phyloP scores from a whole-genome alignment of 805 yeast species.

The Candida namnaoensis region DNA sequence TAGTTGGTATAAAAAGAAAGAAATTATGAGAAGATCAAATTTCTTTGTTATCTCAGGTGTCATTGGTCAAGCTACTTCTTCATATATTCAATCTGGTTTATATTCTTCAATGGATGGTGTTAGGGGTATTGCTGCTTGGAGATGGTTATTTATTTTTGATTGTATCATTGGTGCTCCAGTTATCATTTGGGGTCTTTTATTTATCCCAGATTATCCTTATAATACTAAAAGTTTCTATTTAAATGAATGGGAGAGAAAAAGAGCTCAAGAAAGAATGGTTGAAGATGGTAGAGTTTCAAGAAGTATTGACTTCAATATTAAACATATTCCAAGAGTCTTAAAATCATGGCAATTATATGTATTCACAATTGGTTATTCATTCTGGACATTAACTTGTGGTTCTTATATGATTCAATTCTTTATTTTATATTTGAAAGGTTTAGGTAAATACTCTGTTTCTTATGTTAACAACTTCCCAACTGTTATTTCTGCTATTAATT shows the following conservation, averaged over 20 bases:
- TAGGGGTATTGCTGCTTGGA: constrained; percentile 34
- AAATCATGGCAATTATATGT: constrained; percentile 9
- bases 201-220: constrained; percentile 33
- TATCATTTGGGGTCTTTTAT: constrained; percentile 26
- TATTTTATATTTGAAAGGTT: constrained; percentile 21
- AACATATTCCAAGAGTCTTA: constrained; percentile 1
- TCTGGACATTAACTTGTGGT: no score
- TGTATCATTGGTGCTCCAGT: constrained; percentile 24
- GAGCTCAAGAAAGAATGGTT: constrained; percentile 7
- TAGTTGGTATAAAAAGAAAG: constrained; percentile 33
- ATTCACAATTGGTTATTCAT: constrained; percentile 5
- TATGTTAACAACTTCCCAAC: constrained; percentile 24
- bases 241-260: constrained; percentile 2
- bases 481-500: constrained; percentile 22
- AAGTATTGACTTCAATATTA: no score
- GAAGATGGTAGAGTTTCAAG: constrained; percentile 7
- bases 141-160: constrained; percentile 33
- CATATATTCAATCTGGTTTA: constrained; percentile 40
- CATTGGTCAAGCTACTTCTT: constrained; percentile 38
- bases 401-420: constrained; percentile 10
- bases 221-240: constrained; percentile 6
- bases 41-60: constrained; percentile 34
- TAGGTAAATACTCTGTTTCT: constrained; percentile 14
- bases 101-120: constrained; percentile 27
- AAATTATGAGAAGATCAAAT: constrained; percentile 35